Percentiles rank a stretch among this genome's conserved stretches.
phyloP scores from a whole-genome alignment of 192 early-diverging fungal genomes.

The Lunasporangiospora selenospora region DNA sequence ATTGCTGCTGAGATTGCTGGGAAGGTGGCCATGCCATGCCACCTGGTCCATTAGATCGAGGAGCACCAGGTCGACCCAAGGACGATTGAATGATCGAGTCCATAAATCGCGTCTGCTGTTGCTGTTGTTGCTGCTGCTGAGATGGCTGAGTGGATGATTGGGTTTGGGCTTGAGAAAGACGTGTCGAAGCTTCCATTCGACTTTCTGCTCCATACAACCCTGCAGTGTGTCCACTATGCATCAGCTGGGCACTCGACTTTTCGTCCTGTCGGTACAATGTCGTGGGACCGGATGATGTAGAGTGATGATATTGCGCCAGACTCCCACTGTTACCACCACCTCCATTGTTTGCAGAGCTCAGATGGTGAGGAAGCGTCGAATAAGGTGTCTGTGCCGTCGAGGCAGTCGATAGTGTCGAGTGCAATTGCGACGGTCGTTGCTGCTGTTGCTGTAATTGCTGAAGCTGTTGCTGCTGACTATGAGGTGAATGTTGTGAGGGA shows the following conservation, averaged over 20 bases:
- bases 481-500: too few species aligned
- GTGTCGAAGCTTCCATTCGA: too few species aligned
- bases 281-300: too few species aligned
- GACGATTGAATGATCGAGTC: conserved; percentile 12
- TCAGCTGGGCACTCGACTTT: not conserved
- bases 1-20: too few species aligned
- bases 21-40: conserved; percentile 13
- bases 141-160: too few species aligned
- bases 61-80: conserved; percentile 14
- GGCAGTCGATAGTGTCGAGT: not conserved
- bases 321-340: too few species aligned
- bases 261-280: not conserved
- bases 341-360: too few species aligned
- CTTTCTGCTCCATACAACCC: not conserved
- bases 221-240: not conserved
- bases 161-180: too few species aligned
- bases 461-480: conserved; percentile 11
- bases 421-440: conserved; percentile 6
- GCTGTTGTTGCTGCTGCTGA: conserved; percentile 26
- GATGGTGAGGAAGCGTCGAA: too few species aligned
- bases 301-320: too few species aligned
- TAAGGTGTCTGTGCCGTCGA: conserved; percentile 1
- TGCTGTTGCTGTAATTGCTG: conserved; percentile 15
- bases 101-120: conserved; percentile 21
- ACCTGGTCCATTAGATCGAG: too few species aligned